A percentile compares a stretch with the other conserved stretches of the same genome.
phyloP scores from a whole-genome alignment of 192 early-diverging fungal genomes.

The Coemansia sp. region DNA sequence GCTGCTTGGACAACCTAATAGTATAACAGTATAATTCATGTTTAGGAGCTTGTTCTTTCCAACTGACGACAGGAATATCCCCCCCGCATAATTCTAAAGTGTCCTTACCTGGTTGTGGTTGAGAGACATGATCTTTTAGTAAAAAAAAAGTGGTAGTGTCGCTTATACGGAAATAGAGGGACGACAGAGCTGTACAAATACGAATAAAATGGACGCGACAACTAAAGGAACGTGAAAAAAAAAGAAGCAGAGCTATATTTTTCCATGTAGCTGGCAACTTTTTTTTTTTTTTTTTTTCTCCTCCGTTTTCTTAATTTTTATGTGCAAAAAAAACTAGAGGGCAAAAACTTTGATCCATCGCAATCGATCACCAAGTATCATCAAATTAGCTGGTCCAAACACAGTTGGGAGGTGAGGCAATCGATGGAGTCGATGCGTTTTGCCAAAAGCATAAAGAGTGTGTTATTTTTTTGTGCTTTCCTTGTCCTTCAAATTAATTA shows the following conservation, averaged over 20 bases:
- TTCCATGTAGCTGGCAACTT: slow-evolving; percentile 1
- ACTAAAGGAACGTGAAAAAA: slow-evolving; percentile 6
- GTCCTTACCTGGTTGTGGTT: slow-evolving; percentile 49
- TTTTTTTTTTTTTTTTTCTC: slow-evolving; percentile 19
- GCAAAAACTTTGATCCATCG: slow-evolving; percentile 1
- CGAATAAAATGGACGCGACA: neutral
- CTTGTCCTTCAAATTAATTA: neutral
- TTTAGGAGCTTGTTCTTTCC: neutral
- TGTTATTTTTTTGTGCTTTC: neutral
- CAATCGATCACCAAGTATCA: slow-evolving; percentile 14
- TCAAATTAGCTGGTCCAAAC: neutral
- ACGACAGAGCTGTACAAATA: slow-evolving; percentile 5
- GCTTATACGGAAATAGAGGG: slow-evolving; percentile 1
- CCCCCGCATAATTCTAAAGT: neutral
- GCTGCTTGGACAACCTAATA: slow-evolving; percentile 50
- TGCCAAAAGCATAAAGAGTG: neutral
- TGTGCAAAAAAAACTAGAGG: neutral
- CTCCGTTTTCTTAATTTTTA: slow-evolving; percentile 8
- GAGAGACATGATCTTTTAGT: slow-evolving; percentile 29
- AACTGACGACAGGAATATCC: neutral
- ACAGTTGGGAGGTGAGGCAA: slow-evolving; percentile 1
- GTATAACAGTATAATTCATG: neutral
- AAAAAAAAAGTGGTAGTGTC: neutral
- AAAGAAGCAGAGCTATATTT: neutral
- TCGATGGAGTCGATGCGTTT: neutral